Percentiles rank a stretch among this genome's conserved stretches.
Evolutionary conservation across 306 rosid species (phyloP).

Genomic region (Pueraria montana): DNA sequence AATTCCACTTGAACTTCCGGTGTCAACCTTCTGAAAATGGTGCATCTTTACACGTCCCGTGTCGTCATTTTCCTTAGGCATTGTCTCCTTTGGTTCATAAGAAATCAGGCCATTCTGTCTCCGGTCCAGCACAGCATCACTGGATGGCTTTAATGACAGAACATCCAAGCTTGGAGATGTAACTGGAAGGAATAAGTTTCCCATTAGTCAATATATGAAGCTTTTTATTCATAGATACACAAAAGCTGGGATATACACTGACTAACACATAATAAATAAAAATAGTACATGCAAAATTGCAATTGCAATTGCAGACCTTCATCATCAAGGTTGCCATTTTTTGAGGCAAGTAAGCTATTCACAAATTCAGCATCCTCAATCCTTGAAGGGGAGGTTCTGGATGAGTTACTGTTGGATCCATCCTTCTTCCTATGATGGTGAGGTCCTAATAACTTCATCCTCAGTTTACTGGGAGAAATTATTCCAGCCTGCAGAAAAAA

Average conservation of each 20-base stretch:
- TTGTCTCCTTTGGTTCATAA: conserved; percentile 57
- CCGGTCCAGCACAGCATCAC: conserved; percentile 43
- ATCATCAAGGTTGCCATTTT: conserved; percentile 65
- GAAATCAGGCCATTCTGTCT: conserved; percentile 48
- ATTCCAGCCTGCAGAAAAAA: conserved; percentile 75
- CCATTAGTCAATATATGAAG: conserved; percentile 26
- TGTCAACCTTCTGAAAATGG: conserved; percentile 60
- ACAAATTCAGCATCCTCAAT: conserved; percentile 77
- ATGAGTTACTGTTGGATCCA: conserved; percentile 90
- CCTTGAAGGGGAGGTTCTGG: conserved; percentile 95
- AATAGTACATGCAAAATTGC: conserved; percentile 17
- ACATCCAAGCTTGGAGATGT: conserved; percentile 69
- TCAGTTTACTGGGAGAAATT: conserved; percentile 92
- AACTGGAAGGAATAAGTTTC: conserved; percentile 59
- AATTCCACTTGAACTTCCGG: conserved; percentile 72
- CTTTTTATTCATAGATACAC: neutral
- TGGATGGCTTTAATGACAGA: conserved; percentile 52
- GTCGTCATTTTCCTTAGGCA: conserved; percentile 60
- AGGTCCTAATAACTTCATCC: conserved; percentile 93
- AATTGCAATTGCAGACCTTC: conserved; percentile 66
- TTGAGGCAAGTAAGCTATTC: conserved; percentile 68
- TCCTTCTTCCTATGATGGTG: conserved; percentile 74
- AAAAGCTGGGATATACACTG: neutral
- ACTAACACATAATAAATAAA: neutral
- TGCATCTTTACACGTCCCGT: conserved; percentile 55